Conservation (phyloP, 2,329 filamentous ascomycete genomes). For the Calonectria honghensis region DNA sequence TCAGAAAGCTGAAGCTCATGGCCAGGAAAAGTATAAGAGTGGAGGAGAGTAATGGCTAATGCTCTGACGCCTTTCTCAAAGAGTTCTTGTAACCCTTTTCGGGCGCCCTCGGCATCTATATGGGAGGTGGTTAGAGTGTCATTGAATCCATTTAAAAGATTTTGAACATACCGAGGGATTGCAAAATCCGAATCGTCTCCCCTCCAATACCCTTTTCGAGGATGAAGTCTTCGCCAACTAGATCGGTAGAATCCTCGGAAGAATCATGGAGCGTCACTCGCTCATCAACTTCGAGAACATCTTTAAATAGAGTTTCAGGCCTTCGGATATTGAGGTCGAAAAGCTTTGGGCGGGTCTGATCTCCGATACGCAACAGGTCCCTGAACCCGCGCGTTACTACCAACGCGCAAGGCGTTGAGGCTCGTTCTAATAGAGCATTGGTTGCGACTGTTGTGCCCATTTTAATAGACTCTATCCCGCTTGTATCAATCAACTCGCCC, state of each 20-base stretch:
- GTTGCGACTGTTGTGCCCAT: constrained; percentile 87
- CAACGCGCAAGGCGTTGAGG: constrained; percentile 81
- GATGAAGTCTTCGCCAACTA: constrained; percentile 61
- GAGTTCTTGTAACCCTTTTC: constrained; percentile 73
- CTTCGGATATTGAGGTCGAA: constrained; percentile 93
- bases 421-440: constrained; percentile 82
- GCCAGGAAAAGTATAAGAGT: constrained; percentile 78
- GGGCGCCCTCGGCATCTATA: constrained; percentile 71
- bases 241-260: constrained; percentile 73
- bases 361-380: constrained; percentile 90
- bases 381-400: constrained; percentile 80
- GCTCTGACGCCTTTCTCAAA: constrained; percentile 74
- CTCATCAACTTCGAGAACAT: constrained; percentile 90
- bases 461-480: constrained; percentile 76
- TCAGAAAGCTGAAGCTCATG: constrained; percentile 66
- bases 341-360: constrained; percentile 91
- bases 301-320: constrained; percentile 87
- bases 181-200: constrained; percentile 79
- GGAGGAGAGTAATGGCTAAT: constrained; percentile 78
- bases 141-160: background rate
- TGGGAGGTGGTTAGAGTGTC: constrained; percentile 54
- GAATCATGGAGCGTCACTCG: constrained; percentile 89
- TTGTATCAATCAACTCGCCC: constrained; percentile 57
- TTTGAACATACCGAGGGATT: background rate
- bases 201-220: constrained; percentile 80